Conservation (phyloP, 1,139 yeast species). For the Spathaspora sp. region DNA sequence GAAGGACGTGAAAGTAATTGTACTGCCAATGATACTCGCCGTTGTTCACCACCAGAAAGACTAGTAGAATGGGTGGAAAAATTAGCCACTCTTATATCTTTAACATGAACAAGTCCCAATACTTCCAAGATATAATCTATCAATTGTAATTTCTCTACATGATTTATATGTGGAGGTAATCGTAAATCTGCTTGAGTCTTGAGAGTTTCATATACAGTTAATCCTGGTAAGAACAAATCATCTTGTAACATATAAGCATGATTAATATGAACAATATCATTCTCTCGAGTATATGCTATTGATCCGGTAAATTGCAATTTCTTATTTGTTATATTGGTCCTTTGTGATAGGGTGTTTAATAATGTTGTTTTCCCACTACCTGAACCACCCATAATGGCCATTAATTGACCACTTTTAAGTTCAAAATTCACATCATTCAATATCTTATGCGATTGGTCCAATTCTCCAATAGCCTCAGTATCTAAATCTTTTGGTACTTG, state of each 20-base stretch:
- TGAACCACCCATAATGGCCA: slow-evolving; percentile 82
- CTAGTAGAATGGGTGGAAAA: slow-evolving; percentile 42
- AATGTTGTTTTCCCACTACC: slow-evolving; percentile 88
- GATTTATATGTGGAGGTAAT: slow-evolving; percentile 39
- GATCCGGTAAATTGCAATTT: slow-evolving; percentile 33
- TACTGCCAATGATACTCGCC: slow-evolving; percentile 71
- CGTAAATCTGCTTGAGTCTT: slow-evolving; percentile 65
- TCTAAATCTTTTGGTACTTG: slow-evolving; percentile 5
- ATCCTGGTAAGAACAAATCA: slow-evolving; percentile 63
- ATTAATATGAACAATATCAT: slow-evolving; percentile 23
- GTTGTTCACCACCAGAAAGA: slow-evolving; percentile 77
- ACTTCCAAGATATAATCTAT: slow-evolving; percentile 57
- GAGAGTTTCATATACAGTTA: slow-evolving; percentile 67
- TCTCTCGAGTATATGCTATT: slow-evolving; percentile 18
- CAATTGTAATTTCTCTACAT: slow-evolving; percentile 38
- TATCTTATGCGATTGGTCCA: slow-evolving; percentile 18
- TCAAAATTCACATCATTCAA: slow-evolving; percentile 53
- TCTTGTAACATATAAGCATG: slow-evolving; percentile 72
- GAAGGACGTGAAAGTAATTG: slow-evolving; percentile 74
- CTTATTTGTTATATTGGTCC: slow-evolving; percentile 43
- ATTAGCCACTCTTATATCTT: slow-evolving; percentile 55
- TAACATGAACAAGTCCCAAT: slow-evolving; percentile 58
- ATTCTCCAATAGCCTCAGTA: neutral
- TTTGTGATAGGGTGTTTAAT: slow-evolving; percentile 66
- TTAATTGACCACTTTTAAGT: slow-evolving; percentile 49